Evolutionary conservation across 176 grass and related monocot species (phyloP), one percentile per base, ranked within the genome.

Genomic region (Aegilops sharonensis): DNA sequence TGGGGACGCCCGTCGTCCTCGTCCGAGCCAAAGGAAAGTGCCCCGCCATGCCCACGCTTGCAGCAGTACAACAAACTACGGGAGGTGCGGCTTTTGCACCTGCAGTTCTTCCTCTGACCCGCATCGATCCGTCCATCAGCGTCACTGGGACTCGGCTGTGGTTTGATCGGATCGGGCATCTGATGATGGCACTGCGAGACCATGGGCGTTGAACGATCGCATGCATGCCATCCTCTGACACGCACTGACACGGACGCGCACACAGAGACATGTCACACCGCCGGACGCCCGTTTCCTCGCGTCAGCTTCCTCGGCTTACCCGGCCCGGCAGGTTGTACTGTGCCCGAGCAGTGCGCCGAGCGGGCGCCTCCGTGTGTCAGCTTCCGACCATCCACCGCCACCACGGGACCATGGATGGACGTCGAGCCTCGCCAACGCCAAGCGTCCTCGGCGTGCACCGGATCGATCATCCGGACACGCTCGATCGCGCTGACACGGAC

Each of bases 281-380:
- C 54, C 64, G n/a, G 24, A 29, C 37, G 80, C 67, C 89, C 85
- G 85, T 80, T 84, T 87, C 68, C 85, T 9, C 60, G 80, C 67
- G 89, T 87, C 85, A 75, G 85, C 25, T 87, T 84, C 81, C 81
- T n/a, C 81, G 25, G 25, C 25, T 18, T 1, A 18, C 42, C 13
- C 59, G 68, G 75, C 25, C 89, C 67, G 80, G 80, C 89, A 87
- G 74, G 2, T 4, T n/a, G 8, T 21, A 78, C 89, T 87, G 89
- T 35, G 43, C 42, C 35, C 35, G 4, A 80, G 74, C 84, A 90
- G 88, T 78, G 31, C 9, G 67, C 67, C 9, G 18, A 20, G 27
- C 85, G 3, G 66, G 84, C 56, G 9, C 67, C 67, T 40, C 59
- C 79, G 57, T 65, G 48, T 79, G 84, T 67, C 75, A 34, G 45